Base-by-base conservation (phyloP, 2,329 filamentous ascomycete species). In the Trichoderma semiorbis region DNA sequence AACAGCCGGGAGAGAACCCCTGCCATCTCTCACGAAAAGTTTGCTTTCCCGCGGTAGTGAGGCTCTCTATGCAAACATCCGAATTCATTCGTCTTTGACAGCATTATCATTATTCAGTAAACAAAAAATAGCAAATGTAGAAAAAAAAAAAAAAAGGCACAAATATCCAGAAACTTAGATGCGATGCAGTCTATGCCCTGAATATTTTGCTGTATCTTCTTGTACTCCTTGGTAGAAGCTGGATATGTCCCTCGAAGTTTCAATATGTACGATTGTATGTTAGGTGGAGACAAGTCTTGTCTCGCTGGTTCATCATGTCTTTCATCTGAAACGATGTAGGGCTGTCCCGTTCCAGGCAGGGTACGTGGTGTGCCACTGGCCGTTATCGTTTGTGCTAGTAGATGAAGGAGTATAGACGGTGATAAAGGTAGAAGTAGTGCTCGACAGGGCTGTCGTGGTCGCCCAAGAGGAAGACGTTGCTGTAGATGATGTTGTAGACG, bases 341-440 rank as follows among this genome's bases (percentile, higher is more conserved):
- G 28, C 73, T 2, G 84, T 84, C 66, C 76, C 80, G 72, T 84
- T 86, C 82, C 82, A 84, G 0, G 82, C 57, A 3, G 83, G 83
- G 69, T 85, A 86, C 0, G 80, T 80, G 4, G 84, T 84, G 71
- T 84, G 83, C 85, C 84, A 86, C 64, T 77, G 77, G 21, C 84
- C 84, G 68, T 86, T 74, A 70, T 86, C 84, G 53, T 81, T 78
- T 14, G 79, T 79, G 39, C 75, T 74, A n/a, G 77, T 74, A 34
- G 75, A 71, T 16, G 77, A 75, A 11, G 74, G 73, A 12, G 75
- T 57, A 30, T 72, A 69, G 67, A 72, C 70, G 21, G 75, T 76
- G 34, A 74, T 70, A 34, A 75, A 74, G 39, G 71, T 66, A 55
- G 73, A 66, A 30, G 66, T 71, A 50, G 74, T 74, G 12, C 73